These are phyloP conservation scores for Blastocladiella britannica DNA, from an alignment of 192 early-diverging fungal species.

Conservation along the genomic window DNA sequence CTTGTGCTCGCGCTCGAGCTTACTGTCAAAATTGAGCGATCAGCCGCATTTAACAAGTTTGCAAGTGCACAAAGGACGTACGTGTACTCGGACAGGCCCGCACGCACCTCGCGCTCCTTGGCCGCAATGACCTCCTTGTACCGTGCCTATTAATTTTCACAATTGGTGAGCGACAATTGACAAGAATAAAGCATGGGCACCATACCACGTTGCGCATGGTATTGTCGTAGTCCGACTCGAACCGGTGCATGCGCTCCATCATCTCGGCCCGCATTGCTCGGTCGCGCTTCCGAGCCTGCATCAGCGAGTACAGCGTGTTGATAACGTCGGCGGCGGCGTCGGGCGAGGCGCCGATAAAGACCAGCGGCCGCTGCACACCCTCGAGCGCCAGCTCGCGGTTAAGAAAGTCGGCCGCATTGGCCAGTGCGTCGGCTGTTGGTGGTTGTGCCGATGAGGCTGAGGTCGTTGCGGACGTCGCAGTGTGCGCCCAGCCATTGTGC, in stretches of 20 bases:
- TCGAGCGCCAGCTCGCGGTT: neutral
- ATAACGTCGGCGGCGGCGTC: neutral
- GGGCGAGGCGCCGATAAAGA: neutral
- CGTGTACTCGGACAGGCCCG: neutral
- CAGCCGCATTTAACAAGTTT: too few relatives aligned
- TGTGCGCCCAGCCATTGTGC: too few relatives aligned
- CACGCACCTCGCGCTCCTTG: neutral
- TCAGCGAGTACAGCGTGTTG: neutral
- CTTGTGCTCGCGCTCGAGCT: neutral
- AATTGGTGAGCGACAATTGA: too few relatives aligned
- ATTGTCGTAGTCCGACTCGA: neutral
- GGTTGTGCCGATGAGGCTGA: too few relatives aligned
- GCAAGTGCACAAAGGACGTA: neutral
- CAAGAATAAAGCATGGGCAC: too few relatives aligned
- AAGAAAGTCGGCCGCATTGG: neutral
- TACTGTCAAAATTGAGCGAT: too few relatives aligned
- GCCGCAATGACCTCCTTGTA: neutral
- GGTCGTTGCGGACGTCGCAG: too few relatives aligned
- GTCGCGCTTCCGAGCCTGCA: neutral
- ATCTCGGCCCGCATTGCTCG: neutral
- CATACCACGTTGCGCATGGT: neutral
- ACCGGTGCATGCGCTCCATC: neutral
- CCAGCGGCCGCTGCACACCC: neutral
- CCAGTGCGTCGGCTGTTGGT: too few relatives aligned
- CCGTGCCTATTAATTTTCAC: neutral